Percentiles rank a stretch among this genome's conserved stretches.
These are phyloP conservation scores for Nigrospora oryzae DNA, from an alignment of 2,329 filamentous ascomycete species.

Conservation along the genomic window DNA sequence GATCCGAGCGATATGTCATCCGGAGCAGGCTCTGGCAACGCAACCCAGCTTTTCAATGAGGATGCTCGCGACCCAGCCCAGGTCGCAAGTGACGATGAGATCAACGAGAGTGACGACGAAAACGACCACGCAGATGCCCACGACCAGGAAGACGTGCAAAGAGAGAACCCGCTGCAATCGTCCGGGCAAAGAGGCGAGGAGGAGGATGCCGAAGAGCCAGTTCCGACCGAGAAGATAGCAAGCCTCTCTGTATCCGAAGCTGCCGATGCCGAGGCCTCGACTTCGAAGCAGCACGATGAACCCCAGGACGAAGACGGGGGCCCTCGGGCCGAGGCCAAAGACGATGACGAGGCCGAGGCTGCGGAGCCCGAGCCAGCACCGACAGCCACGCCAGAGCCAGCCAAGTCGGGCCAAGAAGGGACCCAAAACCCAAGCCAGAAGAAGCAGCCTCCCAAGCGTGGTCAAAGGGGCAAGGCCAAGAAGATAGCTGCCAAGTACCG, in stretches of 20 bases:
- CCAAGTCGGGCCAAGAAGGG: conserved; percentile 11
- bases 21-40: neutral
- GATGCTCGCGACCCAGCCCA: conserved; percentile 8
- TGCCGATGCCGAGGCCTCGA: neutral
- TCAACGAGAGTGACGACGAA: conserved; percentile 21
- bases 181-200: conserved; percentile 12
- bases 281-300: conserved; percentile 9
- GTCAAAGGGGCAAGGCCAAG: conserved; percentile 76
- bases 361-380: conserved; percentile 9
- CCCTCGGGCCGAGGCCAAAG: conserved; percentile 5
- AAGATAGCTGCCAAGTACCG: conserved; percentile 87
- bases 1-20: conserved; percentile 10
- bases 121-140: conserved; percentile 20
- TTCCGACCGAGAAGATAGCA: conserved; percentile 13
- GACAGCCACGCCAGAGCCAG: conserved; percentile 15
- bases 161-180: conserved; percentile 26
- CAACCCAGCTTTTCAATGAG: conserved; percentile 14
- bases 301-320: conserved; percentile 17
- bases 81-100: conserved; percentile 17
- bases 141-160: conserved; percentile 10
- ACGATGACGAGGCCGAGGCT: conserved; percentile 25
- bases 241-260: conserved; percentile 9
- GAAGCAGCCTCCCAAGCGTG: conserved; percentile 51
- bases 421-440: conserved; percentile 25
- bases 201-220: conserved; percentile 9